These are phyloP conservation scores for Conticribra weissflogii DNA, from an alignment of 108 stramenopile genomes.

Conservation along the genomic window DNA sequence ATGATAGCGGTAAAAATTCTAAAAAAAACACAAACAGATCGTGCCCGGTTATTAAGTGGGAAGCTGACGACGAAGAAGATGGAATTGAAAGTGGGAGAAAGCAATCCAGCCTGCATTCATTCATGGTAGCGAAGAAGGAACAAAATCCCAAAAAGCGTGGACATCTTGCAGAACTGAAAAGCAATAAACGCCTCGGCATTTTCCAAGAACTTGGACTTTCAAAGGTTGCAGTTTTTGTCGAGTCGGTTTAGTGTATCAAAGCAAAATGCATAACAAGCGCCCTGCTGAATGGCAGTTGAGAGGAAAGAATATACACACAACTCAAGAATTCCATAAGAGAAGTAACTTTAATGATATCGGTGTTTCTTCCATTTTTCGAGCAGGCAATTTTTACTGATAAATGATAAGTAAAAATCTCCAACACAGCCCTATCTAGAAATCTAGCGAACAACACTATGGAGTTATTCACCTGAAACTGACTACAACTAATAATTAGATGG, in stretches of 20 bases:
- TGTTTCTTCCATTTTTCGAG: too few relatives aligned
- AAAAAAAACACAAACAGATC: neutral
- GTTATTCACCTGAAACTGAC: too few relatives aligned
- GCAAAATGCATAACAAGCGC: too few relatives aligned
- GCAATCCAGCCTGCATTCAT: slow-evolving; percentile 42
- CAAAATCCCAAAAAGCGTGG: neutral
- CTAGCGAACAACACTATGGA: too few relatives aligned
- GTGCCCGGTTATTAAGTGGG: slow-evolving; percentile 47
- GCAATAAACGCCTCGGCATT: slow-evolving; percentile 45
- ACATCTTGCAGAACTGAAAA: slow-evolving; percentile 3
- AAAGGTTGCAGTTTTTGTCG: slow-evolving; percentile 27
- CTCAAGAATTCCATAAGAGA: too few relatives aligned
- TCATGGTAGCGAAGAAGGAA: slow-evolving; percentile 38
- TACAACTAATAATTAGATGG: too few relatives aligned
- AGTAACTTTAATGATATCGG: too few relatives aligned
- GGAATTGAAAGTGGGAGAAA: slow-evolving; percentile 50
- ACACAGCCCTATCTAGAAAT: too few relatives aligned
- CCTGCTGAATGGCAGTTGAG: too few relatives aligned
- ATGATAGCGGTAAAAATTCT: slow-evolving; percentile 1
- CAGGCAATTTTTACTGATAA: too few relatives aligned
- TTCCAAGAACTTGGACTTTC: slow-evolving; percentile 44
- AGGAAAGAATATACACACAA: too few relatives aligned
- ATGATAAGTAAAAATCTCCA: too few relatives aligned
- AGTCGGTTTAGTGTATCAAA: slow-evolving; percentile 3
- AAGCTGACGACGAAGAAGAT: slow-evolving; percentile 68